Base-by-base conservation (phyloP, 2,329 filamentous ascomycete genomes). In the Septoria petroselini region DNA sequence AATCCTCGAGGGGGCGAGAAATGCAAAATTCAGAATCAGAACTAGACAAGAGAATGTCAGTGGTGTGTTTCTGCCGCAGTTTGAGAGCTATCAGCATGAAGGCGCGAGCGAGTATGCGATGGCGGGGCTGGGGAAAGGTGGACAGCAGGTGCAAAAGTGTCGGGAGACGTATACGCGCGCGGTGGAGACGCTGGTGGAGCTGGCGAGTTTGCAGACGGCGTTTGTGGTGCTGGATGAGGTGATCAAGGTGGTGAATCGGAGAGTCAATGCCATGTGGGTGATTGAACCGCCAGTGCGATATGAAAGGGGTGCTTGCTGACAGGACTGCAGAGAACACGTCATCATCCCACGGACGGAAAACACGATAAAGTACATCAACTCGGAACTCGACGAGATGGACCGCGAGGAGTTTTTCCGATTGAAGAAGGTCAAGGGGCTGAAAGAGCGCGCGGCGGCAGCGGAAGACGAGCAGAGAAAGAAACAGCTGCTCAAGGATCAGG, bases 281-380 rank as follows among this genome's bases (percentile, higher is more conserved):
- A 17, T 15, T 27, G n/a, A 19, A 31, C 7, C 19, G n/a, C 4
- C 43, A 8, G 12, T 3, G 41, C 6, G 27, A 39, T 15, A 1
- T 7, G 12, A n/a, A 17, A 11, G 42, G 23, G 43, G 14, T 37
- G 21, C 12, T 31, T 52, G 50, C 64, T 65, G 43, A 65, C 48
- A 14, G 15, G 7, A 35, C 27, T 31, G 18, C 59, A 86, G 82
- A 65, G 88, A 93, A 71, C 87, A 94, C 70, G 88, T 98, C 62
- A 97, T 98, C 62, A 98, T 98, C 64, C 93, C 93, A 9, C 81
- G 93, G 59, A 98, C 93, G 11, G 93, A 98, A 70, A 98, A 97
- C 66, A 98, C 93, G n/a, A 98, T 98, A 76, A 96, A 95, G 74
- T 98, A 97, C 67, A 97, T 97, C 78, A 97, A 97, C 74, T 95